Base-by-base conservation (phyloP, 176 grass and related monocot genomes). In the Raddia distichophylla region DNA sequence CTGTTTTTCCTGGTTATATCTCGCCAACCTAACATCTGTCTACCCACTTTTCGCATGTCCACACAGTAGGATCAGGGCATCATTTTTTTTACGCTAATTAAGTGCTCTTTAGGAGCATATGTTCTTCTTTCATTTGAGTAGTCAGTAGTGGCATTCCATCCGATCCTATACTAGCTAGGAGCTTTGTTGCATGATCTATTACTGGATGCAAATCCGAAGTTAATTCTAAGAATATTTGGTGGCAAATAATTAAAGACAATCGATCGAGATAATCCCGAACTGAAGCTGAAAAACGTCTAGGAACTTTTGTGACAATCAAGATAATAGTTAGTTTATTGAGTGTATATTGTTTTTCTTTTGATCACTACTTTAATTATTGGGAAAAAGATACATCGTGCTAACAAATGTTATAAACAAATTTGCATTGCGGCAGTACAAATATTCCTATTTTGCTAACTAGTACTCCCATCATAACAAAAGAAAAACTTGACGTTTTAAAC, bases 141-240 rank as follows among this genome's bases (percentile, higher is more conserved):
- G 87, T 89, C 76, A 22, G 69, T 75, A 89, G 87, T 89, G 81
- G 45, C 12, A 80, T 80, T 84, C 80, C 47, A 84, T 77, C 66
- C 40, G 52, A 74, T 74, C 81, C 75, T 68, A 84, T 53, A 17
- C 44, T 72, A 79, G 81, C 44, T 72, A 79, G 81, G 27, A 43
- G 63, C 62, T 53, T 74, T 67, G 52, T 61, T 61, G 76, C 47
- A 71, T 70, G 65, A 82, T 64, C 20, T 69, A 19, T 54, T 62
- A 62, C 37, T 44, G 53, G 69, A 48, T 87, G 66, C 73, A 82
- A 82, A 84, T 76, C 37, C 56, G 33, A 42, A 62, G 55, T 5
- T 34, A 73, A 67, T 79, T 72, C 86, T 4, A 55, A 42, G 70
- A 80, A 80, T 84, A 89, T 89, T 69, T 43, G 17, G 33, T 79